phyloP scores from a whole-genome alignment of 768 basidiomycete genomes.

The Lentinula boryana region DNA sequence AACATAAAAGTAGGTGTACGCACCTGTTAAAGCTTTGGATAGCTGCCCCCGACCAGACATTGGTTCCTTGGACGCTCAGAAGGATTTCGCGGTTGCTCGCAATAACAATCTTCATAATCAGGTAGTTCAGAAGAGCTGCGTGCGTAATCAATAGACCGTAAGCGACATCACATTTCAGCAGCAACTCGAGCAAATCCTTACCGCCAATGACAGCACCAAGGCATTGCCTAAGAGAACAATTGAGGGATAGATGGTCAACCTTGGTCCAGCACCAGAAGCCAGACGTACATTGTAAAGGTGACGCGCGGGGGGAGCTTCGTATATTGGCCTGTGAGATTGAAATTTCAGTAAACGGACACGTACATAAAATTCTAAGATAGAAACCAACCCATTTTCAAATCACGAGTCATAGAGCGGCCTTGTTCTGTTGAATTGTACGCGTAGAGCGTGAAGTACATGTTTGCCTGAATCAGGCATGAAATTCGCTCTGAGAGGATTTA shows the following conservation, averaged over 20 bases:
- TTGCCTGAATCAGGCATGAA: neutral
- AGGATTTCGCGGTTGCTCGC: slow-evolving; percentile 43
- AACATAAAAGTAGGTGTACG: neutral
- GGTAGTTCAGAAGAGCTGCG: slow-evolving; percentile 16
- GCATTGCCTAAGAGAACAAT: slow-evolving; percentile 8
- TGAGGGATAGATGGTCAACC: no score
- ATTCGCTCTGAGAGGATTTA: neutral
- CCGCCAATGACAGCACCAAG: slow-evolving; percentile 35
- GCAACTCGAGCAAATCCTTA: slow-evolving; percentile 11
- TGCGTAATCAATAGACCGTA: neutral
- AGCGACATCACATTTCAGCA: neutral
- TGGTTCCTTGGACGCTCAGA: slow-evolving; percentile 49
- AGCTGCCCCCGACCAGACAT: slow-evolving; percentile 30
- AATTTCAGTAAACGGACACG: neutral
- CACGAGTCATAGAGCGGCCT: slow-evolving; percentile 13
- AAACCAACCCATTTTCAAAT: slow-evolving; percentile 14
- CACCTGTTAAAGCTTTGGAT: slow-evolving; percentile 13
- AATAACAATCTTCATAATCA: slow-evolving; percentile 58
- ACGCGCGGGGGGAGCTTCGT: slow-evolving; percentile 9
- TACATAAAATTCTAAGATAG: neutral
- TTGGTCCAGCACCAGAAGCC: no score
- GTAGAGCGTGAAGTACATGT: slow-evolving; percentile 8
- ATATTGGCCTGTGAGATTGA: neutral
- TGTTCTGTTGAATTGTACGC: slow-evolving; percentile 12
- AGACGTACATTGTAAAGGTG: slow-evolving; percentile 6